Conservation (phyloP, 2,329 filamentous ascomycete genomes). For the Fonsecaea pugnacius region DNA sequence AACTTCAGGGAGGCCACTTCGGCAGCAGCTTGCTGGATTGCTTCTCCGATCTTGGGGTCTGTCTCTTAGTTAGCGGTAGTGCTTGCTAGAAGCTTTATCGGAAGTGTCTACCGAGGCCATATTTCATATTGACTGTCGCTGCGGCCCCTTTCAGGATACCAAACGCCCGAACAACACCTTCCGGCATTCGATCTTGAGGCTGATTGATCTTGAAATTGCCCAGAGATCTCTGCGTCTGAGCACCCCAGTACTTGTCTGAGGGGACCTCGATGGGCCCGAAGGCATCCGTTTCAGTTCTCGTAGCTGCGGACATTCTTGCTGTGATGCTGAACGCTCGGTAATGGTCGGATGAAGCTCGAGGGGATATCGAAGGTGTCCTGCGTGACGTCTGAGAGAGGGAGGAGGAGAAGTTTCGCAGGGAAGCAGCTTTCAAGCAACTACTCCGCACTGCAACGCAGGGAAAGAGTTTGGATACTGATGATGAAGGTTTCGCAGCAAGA, state of each 20-base stretch:
- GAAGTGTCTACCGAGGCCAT: conserved; percentile 69
- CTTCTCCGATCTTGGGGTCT: conserved; percentile 88
- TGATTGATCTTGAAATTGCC: conserved; percentile 99
- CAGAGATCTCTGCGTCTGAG: conserved; percentile 65
- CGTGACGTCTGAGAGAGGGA: conserved; percentile 24
- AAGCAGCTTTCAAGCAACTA: conserved; percentile 29
- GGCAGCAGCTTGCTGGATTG: conserved; percentile 90
- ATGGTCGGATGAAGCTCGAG: conserved; percentile 15
- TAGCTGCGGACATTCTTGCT: conserved; percentile 42
- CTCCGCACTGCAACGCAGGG: conserved; percentile 31
- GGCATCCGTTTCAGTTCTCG: conserved; percentile 91
- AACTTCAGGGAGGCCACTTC: conserved; percentile 95
- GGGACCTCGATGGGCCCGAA: conserved; percentile 85
- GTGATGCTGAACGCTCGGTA: conserved; percentile 33
- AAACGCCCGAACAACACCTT: conserved; percentile 88
- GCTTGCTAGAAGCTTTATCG: background rate
- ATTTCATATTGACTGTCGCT: conserved; percentile 93
- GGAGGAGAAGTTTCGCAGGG: conserved; percentile 28
- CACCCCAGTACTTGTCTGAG: conserved; percentile 93
- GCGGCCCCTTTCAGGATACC: conserved; percentile 97
- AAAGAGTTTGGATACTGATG: conserved; percentile 31
- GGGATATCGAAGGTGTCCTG: conserved; percentile 12
- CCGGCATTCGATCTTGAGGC: conserved; percentile 97
- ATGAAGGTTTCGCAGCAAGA: conserved; percentile 19
- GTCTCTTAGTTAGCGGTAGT: conserved; percentile 28